Conservation (phyloP, 148 eudicot species). For the Nepenthes gracilis region DNA sequence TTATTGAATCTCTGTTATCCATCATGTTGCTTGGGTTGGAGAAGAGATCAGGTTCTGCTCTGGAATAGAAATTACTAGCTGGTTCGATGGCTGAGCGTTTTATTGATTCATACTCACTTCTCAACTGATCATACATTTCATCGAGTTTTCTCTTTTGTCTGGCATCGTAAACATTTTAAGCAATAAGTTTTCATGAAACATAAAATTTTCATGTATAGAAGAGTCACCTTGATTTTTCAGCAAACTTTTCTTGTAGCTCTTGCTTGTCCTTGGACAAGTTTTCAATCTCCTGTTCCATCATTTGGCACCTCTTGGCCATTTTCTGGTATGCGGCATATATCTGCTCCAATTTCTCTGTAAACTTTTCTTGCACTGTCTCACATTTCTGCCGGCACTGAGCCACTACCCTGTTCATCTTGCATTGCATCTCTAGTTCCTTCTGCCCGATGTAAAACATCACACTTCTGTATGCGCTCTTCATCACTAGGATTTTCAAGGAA, state of each 20-base stretch:
- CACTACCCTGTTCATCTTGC: conserved; percentile 74
- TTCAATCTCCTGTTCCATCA: conserved; percentile 79
- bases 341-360: conserved; percentile 76
- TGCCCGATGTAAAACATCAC: conserved; percentile 83
- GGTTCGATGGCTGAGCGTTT: conserved; percentile 87
- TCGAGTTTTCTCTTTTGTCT: conserved; percentile 96
- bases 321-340: conserved; percentile 80
- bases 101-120: conserved; percentile 65
- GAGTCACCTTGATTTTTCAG: conserved; percentile 78
- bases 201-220: conserved; percentile 1
- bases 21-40: conserved; percentile 56
- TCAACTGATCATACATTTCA: conserved; percentile 94
- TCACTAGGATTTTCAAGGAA: conserved; percentile 58
- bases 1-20: conserved; percentile 61
- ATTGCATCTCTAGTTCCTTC: conserved; percentile 87
- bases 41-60: conserved; percentile 69
- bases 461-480: conserved; percentile 86
- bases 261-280: conserved; percentile 71
- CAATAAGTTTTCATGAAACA: background rate
- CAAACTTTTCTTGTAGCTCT: conserved; percentile 84
- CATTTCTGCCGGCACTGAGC: conserved; percentile 80
- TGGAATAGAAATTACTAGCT: conserved; percentile 53
- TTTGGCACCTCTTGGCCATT: conserved; percentile 86
- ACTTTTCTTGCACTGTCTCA: conserved; percentile 73
- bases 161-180: conserved; percentile 11